Base-by-base conservation (phyloP, 768 basidiomycete species). In the Lentinula sp. region DNA sequence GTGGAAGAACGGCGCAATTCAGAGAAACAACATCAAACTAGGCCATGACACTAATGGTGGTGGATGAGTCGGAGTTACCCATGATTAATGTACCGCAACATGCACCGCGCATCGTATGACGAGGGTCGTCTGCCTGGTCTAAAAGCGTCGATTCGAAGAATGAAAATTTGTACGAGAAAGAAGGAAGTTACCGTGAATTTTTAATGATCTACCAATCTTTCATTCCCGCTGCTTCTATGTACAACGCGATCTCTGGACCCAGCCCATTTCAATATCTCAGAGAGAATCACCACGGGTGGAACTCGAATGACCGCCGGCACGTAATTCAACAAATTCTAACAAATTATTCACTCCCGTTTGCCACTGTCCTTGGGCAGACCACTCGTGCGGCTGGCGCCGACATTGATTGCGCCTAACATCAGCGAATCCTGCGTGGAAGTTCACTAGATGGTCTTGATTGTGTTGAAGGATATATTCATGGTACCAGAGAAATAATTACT, bases 371-470 rank as follows among this genome's bases (percentile, higher is more conserved):
- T 66, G 66, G 8, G 73, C 67, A 0, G 81, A 74, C 39, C 88
- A 74, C 59, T 85, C 74, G 5, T 72, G 69, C 35, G 72, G 68
- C 23, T 75, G 1, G 81, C 55, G 54, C 82, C 84, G 1, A 79
- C 69, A 2, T 76, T 79, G 0, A 85, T 86, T 6, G 87, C 85
- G 15, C 90, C 88, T 6, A 92, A 78, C 74, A 92, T 81, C 64
- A 92, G 79, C 10, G 86, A 85, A 85, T 3, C 88, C 91, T 32
- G 84, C 88, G 51, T 92, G 74, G 81, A 91, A 92, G 73, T 90
- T 91, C 10, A 87, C 90, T 32, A 92, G 81, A 68, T 91, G 90
- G 68, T 92, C 90, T 70, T 92, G 90, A 69, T 90, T 90, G 28
- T 84, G 85, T 6, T 74, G 70, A 20, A 86, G 71, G 15, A 72